Base-by-base conservation (phyloP, 2,329 filamentous ascomycete species). In the Aureobasidium lini region DNA sequence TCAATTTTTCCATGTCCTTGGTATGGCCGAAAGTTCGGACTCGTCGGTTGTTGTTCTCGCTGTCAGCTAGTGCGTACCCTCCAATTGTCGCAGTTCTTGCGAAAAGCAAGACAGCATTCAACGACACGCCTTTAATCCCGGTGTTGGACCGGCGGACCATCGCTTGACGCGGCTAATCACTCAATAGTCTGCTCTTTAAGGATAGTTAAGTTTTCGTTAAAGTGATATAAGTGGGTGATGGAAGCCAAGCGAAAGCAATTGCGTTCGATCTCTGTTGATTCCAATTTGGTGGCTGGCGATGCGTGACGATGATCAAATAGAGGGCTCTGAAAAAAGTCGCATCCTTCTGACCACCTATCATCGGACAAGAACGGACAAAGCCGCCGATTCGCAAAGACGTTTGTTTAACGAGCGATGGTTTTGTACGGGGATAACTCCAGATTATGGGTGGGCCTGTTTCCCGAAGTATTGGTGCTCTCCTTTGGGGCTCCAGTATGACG, bases 271-370 rank as follows among this genome's bases (percentile, higher is more conserved):
- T 32, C 6, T 54, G 50, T 54, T 54, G 50, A 54, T 54, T 54
- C 50, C 37, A 54, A 54, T 54, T 54, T 54, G 50, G 50, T 54
- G 50, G 50, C 50, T 54, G 50, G 50, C 37, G 37, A 42, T 32
- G 23, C 23, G 18, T 16, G 39, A 15, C 50, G 28, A 31, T 29
- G 50, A 54, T 54, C 39, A 34, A 42, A 53, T 23, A 39, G n/a
- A 18, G 7, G 18, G 16, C 15, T 36, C 16, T 8, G 32, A 50
- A 29, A 52, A 31, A 39, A 6, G 18, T 42, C 37, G 50, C 50
- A 53, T 43, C 28, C n/a, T 53, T 53, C 28, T 10, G 23, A 23
- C 10, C 16, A 8, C 6, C 13, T 23, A 40, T 31, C 13, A 34
- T 34, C 50, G 50, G 50, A 43, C 28, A n/a, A 42, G 49, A 29